Percentiles rank a stretch among this genome's conserved stretches.
phyloP scores from a whole-genome alignment of 441 rosid genomes.

The Viola pubescens region DNA sequence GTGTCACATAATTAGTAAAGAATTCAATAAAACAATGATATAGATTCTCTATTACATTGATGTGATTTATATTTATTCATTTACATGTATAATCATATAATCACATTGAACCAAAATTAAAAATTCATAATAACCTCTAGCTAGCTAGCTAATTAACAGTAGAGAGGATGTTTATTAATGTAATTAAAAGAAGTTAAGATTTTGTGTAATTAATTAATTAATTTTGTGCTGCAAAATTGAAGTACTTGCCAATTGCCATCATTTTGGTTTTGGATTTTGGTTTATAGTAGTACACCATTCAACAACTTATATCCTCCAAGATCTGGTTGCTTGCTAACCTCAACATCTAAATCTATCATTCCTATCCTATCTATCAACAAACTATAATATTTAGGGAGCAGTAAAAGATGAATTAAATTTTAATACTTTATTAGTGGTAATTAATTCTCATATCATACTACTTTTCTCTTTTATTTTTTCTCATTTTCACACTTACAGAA shows the following conservation, averaged over 20 bases:
- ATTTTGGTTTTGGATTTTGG: neutral
- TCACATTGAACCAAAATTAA: no score
- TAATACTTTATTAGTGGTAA: no score
- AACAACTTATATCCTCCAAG: constrained; percentile 36
- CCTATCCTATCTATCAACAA: no score
- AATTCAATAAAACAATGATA: neutral
- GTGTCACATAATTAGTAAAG: neutral
- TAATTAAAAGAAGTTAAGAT: no score
- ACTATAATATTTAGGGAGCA: no score
- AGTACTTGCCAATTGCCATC: constrained; percentile 22
- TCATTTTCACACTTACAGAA: constrained; percentile 25
- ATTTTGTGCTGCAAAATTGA: no score
- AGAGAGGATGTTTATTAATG: no score
- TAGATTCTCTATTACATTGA: neutral
- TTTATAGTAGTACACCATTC: constrained; percentile 32
- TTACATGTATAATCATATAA: no score
- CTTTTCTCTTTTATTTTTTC: constrained; percentile 9
- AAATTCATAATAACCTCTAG: no score
- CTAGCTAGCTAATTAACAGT: no score
- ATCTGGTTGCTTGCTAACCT: constrained; percentile 35
- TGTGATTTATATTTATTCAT: no score
- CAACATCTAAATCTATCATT: constrained; percentile 3
- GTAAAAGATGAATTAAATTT: neutral
- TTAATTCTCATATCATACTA: neutral
- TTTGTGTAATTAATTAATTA: no score